phyloP scores from a whole-genome alignment of 2,329 filamentous ascomycete genomes.

The Hypoxylon sp. region DNA sequence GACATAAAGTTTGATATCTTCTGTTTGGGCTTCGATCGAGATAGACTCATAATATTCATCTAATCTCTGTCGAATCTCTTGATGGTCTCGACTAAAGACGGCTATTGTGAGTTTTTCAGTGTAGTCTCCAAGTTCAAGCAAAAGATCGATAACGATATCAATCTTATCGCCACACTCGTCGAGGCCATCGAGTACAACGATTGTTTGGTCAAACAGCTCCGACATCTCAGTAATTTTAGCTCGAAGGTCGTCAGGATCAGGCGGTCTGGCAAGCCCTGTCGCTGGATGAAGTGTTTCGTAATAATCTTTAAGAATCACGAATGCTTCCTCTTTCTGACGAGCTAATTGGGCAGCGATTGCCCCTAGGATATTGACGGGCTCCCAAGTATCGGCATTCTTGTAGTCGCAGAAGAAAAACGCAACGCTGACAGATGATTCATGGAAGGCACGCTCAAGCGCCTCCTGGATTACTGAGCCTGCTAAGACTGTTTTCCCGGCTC shows the following conservation, averaged over 20 bases:
- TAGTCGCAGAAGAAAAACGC: conserved; percentile 30
- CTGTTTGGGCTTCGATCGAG: conserved; percentile 21
- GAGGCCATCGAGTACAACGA: conserved; percentile 21
- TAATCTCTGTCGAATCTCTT: conserved; percentile 13
- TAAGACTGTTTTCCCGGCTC: conserved; percentile 24
- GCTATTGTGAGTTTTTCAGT: background rate
- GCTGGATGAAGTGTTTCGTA: conserved; percentile 11
- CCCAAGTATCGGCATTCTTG: conserved; percentile 9
- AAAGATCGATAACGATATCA: background rate
- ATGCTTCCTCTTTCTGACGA: conserved; percentile 19
- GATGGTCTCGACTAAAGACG: conserved; percentile 23
- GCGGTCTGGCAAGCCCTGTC: background rate
- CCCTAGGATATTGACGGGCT: conserved; percentile 6
- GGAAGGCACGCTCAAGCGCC: conserved; percentile 8
- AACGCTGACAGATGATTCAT: conserved; percentile 1
- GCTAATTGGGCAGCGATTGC: conserved; percentile 20
- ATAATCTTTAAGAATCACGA: conserved; percentile 12
- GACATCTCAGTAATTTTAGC: conserved; percentile 5
- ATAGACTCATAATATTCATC: conserved; percentile 10
- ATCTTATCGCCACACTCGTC: conserved; percentile 22
- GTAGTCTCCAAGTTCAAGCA: background rate
- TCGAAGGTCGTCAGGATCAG: background rate
- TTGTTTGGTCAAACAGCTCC: conserved; percentile 16
- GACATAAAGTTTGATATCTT: conserved; percentile 28
- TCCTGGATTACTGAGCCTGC: conserved; percentile 8